These are phyloP conservation scores for Somion occarium DNA, from an alignment of 1,284 basidiomycete species.

Conservation along the genomic window DNA sequence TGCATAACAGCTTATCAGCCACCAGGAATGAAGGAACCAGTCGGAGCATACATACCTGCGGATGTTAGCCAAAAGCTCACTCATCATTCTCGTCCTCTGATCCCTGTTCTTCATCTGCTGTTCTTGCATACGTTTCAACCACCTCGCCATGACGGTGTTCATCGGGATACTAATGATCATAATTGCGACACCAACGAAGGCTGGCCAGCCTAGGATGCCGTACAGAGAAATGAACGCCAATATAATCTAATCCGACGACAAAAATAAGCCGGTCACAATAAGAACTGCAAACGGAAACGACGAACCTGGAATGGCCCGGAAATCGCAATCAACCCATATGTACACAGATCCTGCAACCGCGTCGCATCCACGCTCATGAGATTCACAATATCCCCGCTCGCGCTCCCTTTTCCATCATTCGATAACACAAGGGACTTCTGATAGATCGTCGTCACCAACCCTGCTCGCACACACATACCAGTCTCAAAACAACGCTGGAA, in stretches of 20 bases:
- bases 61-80: constrained; percentile 84
- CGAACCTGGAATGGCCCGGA: constrained; percentile 67
- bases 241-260: constrained; percentile 52
- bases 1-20: constrained; percentile 18
- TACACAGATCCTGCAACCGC: constrained; percentile 83
- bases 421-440: constrained; percentile 83
- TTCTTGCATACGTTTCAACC: constrained; percentile 79
- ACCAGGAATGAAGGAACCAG: neutral
- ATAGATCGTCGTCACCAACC: constrained; percentile 84
- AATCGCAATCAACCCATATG: constrained; percentile 69
- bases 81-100: constrained; percentile 72
- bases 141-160: constrained; percentile 73
- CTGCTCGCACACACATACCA: constrained; percentile 89
- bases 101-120: constrained; percentile 91
- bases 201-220: constrained; percentile 85
- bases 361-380: constrained; percentile 87
- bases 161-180: constrained; percentile 84
- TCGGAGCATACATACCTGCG: constrained; percentile 51
- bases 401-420: constrained; percentile 75
- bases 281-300: neutral
- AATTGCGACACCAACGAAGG: constrained; percentile 88
- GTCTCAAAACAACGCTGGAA: constrained; percentile 81
- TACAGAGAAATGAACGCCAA: constrained; percentile 90
- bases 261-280: neutral
- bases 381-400: constrained; percentile 92